A percentile compares a stretch with the other conserved stretches of the same genome.
phyloP scores from a whole-genome alignment of 139 green algal genomes.

The Nannochloris sp. region DNA sequence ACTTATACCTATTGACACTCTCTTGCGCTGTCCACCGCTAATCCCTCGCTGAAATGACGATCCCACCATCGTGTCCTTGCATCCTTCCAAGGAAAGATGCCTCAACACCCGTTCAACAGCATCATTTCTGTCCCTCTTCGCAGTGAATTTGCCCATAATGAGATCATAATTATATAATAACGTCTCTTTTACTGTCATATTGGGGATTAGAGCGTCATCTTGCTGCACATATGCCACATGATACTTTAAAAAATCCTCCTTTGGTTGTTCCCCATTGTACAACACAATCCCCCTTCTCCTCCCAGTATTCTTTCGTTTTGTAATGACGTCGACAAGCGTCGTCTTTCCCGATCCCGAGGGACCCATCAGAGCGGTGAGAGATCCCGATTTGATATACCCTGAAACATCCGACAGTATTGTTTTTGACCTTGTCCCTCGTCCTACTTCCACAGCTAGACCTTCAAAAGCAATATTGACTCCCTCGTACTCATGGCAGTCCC shows the following conservation, averaged over 20 bases:
- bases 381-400: background rate
- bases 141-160: constrained; percentile 41
- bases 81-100: constrained; percentile 11
- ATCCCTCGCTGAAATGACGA: background rate
- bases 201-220: constrained; percentile 11
- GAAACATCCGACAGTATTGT: constrained; percentile 3
- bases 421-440: background rate
- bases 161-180: constrained; percentile 78
- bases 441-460: background rate
- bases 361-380: constrained; percentile 32
- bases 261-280: constrained; percentile 10
- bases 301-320: constrained; percentile 17
- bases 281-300: constrained; percentile 3
- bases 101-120: constrained; percentile 13
- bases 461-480: no score
- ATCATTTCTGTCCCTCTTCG: constrained; percentile 30
- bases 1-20: constrained; percentile 16
- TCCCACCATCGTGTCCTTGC: constrained; percentile 16
- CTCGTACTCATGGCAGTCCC: no score
- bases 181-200: constrained; percentile 49
- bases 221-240: constrained; percentile 24
- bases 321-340: constrained; percentile 35
- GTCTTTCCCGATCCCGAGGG: constrained; percentile 41
- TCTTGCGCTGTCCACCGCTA: constrained; percentile 15
- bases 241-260: constrained; percentile 5